These are phyloP conservation scores for Mucor sp. DNA, from an alignment of 371 early-diverging fungal genomes.

Conservation along the genomic window DNA sequence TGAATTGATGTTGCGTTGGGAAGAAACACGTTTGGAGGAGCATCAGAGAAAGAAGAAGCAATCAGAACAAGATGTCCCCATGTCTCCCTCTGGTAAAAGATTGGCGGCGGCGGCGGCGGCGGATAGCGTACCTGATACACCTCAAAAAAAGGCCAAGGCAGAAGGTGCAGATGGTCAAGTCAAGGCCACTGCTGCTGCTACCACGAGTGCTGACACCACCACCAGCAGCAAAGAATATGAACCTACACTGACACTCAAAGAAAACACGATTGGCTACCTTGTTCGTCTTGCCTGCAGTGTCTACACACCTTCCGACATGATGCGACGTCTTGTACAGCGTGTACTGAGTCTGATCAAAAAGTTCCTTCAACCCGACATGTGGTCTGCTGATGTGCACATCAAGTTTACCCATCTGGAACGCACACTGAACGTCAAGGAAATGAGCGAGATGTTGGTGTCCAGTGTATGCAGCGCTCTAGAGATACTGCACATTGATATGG, in stretches of 20 bases:
- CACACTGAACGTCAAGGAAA: constrained; percentile 41
- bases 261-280: constrained; percentile 70
- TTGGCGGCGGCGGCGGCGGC: too few relatives aligned
- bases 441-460: constrained; percentile 39
- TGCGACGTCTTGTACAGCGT: constrained; percentile 58
- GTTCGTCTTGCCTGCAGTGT: constrained; percentile 74
- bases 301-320: constrained; percentile 55
- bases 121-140: constrained; percentile 1
- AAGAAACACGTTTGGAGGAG: constrained; percentile 53
- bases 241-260: constrained; percentile 60
- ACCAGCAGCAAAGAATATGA: constrained; percentile 42
- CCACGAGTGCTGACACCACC: too few relatives aligned
- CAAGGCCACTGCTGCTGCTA: not conserved
- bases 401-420: constrained; percentile 53
- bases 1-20: constrained; percentile 90
- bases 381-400: constrained; percentile 67
- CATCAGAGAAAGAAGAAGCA: constrained; percentile 15
- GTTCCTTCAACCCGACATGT: constrained; percentile 58
- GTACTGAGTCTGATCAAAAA: constrained; percentile 64
- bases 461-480: constrained; percentile 69
- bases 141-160: constrained; percentile 14
- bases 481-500: constrained; percentile 64
- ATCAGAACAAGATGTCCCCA: not conserved
- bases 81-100: constrained; percentile 20
- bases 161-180: constrained; percentile 12